Percentiles rank a stretch among this genome's conserved stretches.
phyloP scores from a whole-genome alignment of 768 basidiomycete species.

The Amanita subjunquillea region DNA sequence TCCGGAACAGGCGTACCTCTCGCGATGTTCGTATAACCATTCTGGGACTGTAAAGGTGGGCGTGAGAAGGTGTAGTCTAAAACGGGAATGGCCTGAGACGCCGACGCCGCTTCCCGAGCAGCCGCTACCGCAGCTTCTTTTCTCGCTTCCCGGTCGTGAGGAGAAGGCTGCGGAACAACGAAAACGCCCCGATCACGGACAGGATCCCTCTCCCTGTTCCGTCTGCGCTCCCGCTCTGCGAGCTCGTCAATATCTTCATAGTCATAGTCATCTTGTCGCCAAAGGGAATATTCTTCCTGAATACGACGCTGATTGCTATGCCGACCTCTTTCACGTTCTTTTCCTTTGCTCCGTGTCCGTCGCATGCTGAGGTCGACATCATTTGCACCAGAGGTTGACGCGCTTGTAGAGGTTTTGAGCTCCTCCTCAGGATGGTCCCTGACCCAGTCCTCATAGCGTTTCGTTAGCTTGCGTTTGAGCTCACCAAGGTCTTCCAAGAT shows the following conservation, averaged over 20 bases:
- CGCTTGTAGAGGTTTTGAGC: conserved; percentile 12
- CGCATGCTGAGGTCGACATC: conserved; percentile 13
- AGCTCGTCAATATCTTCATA: conserved; percentile 1
- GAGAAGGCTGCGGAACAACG: conserved; percentile 1
- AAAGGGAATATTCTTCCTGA: not conserved
- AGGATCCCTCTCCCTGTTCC: not conserved
- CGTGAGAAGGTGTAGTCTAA: conserved; percentile 22
- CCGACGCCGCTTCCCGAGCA: conserved; percentile 13
- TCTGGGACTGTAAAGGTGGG: conserved; percentile 11
- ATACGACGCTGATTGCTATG: conserved; percentile 3
- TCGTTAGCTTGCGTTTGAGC: conserved; percentile 54
- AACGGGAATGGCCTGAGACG: conserved; percentile 4
- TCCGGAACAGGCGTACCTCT: not conserved
- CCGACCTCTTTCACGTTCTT: conserved; percentile 2
- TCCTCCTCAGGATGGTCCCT: conserved; percentile 28
- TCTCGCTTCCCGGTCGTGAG: conserved; percentile 3
- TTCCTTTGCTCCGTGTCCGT: conserved; percentile 7
- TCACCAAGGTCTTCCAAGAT: conserved; percentile 57
- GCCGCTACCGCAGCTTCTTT: conserved; percentile 9
- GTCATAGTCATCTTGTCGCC: conserved; percentile 2
- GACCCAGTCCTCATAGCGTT: conserved; percentile 54
- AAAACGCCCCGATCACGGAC: conserved; percentile 4
- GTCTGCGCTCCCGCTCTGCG: conserved; percentile 2
- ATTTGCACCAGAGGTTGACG: conserved; percentile 16
- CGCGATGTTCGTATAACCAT: not conserved